Conservation (phyloP, 768 basidiomycete genomes). For the Lentinula raphanica region DNA sequence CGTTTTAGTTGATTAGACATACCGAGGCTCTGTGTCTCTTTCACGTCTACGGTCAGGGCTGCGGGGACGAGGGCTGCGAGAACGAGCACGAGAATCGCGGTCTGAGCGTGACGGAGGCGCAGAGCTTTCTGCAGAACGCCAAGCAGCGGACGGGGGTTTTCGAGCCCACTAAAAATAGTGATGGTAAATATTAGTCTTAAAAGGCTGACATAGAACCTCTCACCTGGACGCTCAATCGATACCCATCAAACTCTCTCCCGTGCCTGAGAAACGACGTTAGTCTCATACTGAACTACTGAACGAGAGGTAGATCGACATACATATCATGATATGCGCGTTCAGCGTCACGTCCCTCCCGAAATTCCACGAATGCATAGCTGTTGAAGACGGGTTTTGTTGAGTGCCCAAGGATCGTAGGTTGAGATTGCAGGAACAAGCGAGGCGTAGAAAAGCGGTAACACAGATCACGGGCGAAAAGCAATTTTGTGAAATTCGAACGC, state of each 20-base stretch:
- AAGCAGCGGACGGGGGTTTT: constrained; percentile 76
- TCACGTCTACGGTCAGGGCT: constrained; percentile 33
- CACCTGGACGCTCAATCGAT: constrained; percentile 71
- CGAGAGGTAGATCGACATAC: constrained; percentile 34
- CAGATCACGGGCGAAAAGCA: no score
- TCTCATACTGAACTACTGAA: neutral
- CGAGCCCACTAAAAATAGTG: constrained; percentile 64
- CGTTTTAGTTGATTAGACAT: constrained; percentile 11
- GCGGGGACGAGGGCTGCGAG: constrained; percentile 49
- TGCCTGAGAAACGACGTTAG: constrained; percentile 46
- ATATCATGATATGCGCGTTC: constrained; percentile 84
- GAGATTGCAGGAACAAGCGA: constrained; percentile 11
- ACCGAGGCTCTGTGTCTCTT: constrained; percentile 18
- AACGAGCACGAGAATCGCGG: constrained; percentile 36
- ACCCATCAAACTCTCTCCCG: constrained; percentile 68
- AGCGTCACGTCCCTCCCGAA: constrained; percentile 70
- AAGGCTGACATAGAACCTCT: constrained; percentile 12
- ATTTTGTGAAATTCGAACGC: neutral
- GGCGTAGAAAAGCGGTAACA: neutral
- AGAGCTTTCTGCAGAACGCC: constrained; percentile 65
- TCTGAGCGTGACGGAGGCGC: constrained; percentile 31
- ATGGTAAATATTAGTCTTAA: neutral
- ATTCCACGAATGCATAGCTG: constrained; percentile 87
- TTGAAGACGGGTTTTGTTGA: constrained; percentile 44
- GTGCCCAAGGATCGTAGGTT: constrained; percentile 39